Evolutionary conservation across 129 eudicot species (phyloP), one percentile per base, ranked within the genome.

Genomic region (Logfia minima): DNA sequence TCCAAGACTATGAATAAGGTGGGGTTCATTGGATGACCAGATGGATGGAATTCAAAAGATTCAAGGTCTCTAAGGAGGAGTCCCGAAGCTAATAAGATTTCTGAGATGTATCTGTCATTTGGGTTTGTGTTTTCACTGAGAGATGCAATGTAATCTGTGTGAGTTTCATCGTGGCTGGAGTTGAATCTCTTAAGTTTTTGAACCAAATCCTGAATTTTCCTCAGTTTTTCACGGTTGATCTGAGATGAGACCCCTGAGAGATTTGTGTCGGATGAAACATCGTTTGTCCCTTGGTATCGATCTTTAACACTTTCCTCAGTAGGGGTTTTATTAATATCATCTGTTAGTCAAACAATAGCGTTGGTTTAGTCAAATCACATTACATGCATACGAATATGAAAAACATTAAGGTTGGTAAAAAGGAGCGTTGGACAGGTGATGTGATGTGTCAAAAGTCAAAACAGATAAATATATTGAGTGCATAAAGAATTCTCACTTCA

Each of bases 51-150:
- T 75, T 87, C 88, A 58, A 90, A 93, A 8, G 90, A 85, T 43
- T 86, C 84, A 1, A 93, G 87, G 78, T 91, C 98, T 79, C 90
- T 79, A 60, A 93, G 96, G 66, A 93, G 96, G 48, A 93, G 79
- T 22, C 98, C 98, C 0, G 98, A 94, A 75, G 97, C 96, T 75
- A 94, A 83, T 67, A 94, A 77, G 45, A 94, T 91, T 82, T 94
- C 98, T 0, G 97, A 91, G 19, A 94, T 84, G 62, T 94, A 94
- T 79, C 97, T 78, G 83, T 94, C 87, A 37, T 91, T 91, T 0
- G 96, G 97, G 31, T 90, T 84, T 17, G 96, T 71, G 89, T 88
- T 90, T 66, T 88, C 92, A 73, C 95, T 90, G 9, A 93, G 86
- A 23, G 89, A 93, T 68, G 96, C 98, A 61, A 93, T 90, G 87